These are phyloP conservation scores for Euphorbia lathyris DNA, from an alignment of 345 rosid genomes.

Conservation along the genomic window DNA sequence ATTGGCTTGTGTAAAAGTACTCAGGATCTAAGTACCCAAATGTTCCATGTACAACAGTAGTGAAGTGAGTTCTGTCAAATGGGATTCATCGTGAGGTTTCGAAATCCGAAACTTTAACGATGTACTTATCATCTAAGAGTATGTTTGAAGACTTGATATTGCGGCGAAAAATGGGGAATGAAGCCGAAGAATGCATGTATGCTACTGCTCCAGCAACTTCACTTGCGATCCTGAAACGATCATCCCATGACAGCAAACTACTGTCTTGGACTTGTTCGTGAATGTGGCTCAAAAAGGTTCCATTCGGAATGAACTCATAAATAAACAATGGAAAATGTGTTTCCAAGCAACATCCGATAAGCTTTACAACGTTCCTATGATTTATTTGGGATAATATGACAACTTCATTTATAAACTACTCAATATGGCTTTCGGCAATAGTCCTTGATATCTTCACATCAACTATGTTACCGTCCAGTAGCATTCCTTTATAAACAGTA, in stretches of 20 bases:
- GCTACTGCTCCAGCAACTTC: slow-evolving; percentile 19
- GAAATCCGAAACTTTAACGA: slow-evolving; percentile 25
- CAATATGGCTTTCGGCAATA: not conserved
- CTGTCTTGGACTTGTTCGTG: slow-evolving; percentile 7
- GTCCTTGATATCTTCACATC: slow-evolving; percentile 14
- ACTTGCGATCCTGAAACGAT: slow-evolving; percentile 11
- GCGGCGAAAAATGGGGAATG: slow-evolving; percentile 14
- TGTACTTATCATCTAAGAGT: slow-evolving; percentile 19
- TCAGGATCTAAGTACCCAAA: slow-evolving; percentile 28
- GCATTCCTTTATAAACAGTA: slow-evolving; percentile 16
- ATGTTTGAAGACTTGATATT: slow-evolving; percentile 23
- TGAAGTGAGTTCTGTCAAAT: slow-evolving; percentile 21
- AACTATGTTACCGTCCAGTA: slow-evolving; percentile 8
- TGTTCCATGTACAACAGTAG: slow-evolving; percentile 27
- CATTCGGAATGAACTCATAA: slow-evolving; percentile 16
- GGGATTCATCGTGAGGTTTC: slow-evolving; percentile 19
- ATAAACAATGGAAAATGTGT: slow-evolving; percentile 9
- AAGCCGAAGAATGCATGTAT: slow-evolving; percentile 19
- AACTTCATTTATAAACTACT: slow-evolving; percentile 16
- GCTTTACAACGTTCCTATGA: slow-evolving; percentile 16
- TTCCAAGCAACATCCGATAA: slow-evolving; percentile 14
- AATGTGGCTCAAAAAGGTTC: slow-evolving; percentile 8
- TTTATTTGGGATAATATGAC: slow-evolving; percentile 16
- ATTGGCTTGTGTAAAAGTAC: slow-evolving; percentile 15
- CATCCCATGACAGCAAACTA: slow-evolving; percentile 8